Base-by-base conservation (phyloP, 2,329 filamentous ascomycete genomes). In the Graphium sp. region DNA sequence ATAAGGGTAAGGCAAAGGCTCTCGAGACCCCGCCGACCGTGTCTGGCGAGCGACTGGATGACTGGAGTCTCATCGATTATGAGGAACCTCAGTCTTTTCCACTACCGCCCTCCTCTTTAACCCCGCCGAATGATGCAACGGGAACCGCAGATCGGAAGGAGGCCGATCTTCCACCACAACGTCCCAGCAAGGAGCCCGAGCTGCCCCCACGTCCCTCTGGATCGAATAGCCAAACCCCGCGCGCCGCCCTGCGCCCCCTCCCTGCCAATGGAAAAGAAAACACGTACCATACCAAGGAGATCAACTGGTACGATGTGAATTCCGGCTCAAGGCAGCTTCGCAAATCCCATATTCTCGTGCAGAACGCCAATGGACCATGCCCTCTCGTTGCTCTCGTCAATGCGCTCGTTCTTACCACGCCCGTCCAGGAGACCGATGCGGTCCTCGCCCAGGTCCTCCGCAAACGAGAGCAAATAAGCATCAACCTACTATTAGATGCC, bases 291-390 rank as follows among this genome's bases (percentile, higher is more conserved):
- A 85, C 95, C 47, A 91, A 93, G 46, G 84, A 85, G 34, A 75
- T 95, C 35, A 74, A 69, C 35, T 95, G 87, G 85, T 61, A 74
- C 34, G 82, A 94, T 46, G 60, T 66, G n/a, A 70, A 70, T 30
- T 60, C 81, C 21, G n/a, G n/a, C n/a, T n/a, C n/a, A n/a, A n/a
- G n/a, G n/a, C n/a, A n/a, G n/a, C n/a, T n/a, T n/a, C 66, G 82
- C 24, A 64, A 66, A n/a, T 87, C 83, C 1, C 87, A 89, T 0
- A 83, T 95, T 32, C 58, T 95, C 22, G 74, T 91, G 4, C 87
- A 98, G 45, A 95, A 94, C 40, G 72, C 76, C 32, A 98, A 98
- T 42, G 89, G 89, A 0, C 89, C 89, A 1, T 98, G 89, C 49
- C 89, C 89, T 2, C 55, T 98, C 10, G 70, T 98, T 16, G 89